Base-by-base conservation (phyloP, 495 filamentous ascomycete species). In the Pyrenula aspistea region DNA sequence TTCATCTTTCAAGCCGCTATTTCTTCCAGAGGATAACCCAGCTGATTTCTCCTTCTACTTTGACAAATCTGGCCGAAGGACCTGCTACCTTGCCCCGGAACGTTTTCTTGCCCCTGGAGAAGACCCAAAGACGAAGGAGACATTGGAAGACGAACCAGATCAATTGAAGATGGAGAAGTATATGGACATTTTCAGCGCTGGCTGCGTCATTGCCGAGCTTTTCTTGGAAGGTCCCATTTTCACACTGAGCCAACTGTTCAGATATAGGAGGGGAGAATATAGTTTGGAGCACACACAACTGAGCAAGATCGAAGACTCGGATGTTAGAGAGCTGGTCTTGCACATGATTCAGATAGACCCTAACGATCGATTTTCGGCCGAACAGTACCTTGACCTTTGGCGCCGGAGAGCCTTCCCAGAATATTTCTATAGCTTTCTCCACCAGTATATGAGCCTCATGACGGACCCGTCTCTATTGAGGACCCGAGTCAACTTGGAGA, bases 131-230 rank as follows among this genome's bases (percentile, higher is more conserved):
- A 80, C 79, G 22, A 78, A 79, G 57, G 31, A 42, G 31, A 42
- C 31, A 4, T 42, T 15, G 4, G 31, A 42, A 42, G 31, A 42
- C 8, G 31, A 42, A 4, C 15, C 15, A 42, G 31, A 42, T 42
- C 50, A 52, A 24, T 21, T 20, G 19, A 20, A 52, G 19, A 52
- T 52, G 50, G 50, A 52, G 10, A 24, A 24, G 10, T 91, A 91
- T 42, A 99, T 99, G 94, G 94, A 99, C 66, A 87, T 99, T 24
- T 99, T 99, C 72, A 96, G 93, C 71, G 87, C 84, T 36, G 93
- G 93, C 10, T 99, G 94, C 65, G 94, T 97, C 21, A 95, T 99
- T 62, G 94, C 94, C 2, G 94, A 99, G 67, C 75, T 99, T 2
- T 97, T 97, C 60, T 79, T 96, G n/a, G 94, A 99, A 68, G 77